phyloP scores from a whole-genome alignment of 768 basidiomycete species.

The Inosperma sp. region DNA sequence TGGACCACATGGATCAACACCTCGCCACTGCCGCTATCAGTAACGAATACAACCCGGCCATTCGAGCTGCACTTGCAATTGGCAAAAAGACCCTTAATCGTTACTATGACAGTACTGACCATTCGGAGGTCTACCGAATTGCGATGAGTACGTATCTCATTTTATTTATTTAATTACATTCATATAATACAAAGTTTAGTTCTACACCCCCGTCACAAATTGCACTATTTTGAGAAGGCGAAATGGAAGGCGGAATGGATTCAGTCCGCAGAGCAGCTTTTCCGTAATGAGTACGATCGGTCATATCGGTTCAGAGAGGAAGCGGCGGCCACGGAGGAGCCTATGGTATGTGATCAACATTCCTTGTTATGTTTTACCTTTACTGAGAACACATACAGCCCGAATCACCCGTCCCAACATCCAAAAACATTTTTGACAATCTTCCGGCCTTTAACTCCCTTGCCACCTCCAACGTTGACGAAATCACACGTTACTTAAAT shows the following conservation, averaged over 20 bases:
- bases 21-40: no score
- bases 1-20: no score
- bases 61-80: conserved; percentile 23
- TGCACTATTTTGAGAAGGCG: conserved; percentile 17
- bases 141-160: conserved; percentile 33
- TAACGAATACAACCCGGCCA: conserved; percentile 8
- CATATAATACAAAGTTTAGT: conserved; percentile 5
- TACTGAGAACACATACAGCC: no score
- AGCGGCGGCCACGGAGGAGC: no score
- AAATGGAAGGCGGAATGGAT: conserved; percentile 20
- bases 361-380: no score
- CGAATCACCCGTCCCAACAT: no score
- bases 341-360: no score
- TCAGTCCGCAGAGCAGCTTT: conserved; percentile 9
- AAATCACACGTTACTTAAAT: conserved; percentile 13
- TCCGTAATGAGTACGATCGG: conserved; percentile 12
- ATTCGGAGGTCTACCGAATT: no score
- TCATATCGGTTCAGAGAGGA: conserved; percentile 5
- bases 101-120: no score
- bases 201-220: conserved; percentile 19
- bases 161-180: conserved; percentile 6
- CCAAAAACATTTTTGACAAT: conserved; percentile 30
- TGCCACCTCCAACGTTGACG: conserved; percentile 22
- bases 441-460: conserved; percentile 16
- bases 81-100: no score